Conservation (phyloP, 441 rosid genomes). For the Geranium incanum region DNA sequence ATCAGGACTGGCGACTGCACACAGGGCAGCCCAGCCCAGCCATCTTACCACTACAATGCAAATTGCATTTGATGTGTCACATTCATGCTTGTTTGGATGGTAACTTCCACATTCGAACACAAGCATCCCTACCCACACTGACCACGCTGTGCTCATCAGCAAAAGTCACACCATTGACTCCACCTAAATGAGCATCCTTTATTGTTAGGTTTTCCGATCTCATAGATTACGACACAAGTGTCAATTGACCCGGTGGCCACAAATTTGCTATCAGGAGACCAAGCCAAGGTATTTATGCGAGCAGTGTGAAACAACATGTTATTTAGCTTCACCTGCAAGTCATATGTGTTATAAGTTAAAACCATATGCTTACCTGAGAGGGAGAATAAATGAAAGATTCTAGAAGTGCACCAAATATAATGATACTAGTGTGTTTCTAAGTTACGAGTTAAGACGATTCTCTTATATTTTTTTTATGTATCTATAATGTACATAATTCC, state of each 20-base stretch:
- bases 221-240: slow-evolving; percentile 36
- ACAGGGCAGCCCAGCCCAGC: background rate
- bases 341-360: background rate
- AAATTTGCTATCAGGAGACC: slow-evolving; percentile 35
- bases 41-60: background rate
- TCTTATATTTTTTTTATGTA: too few species aligned
- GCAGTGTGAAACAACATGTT: slow-evolving; percentile 44
- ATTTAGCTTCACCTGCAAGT: slow-evolving; percentile 40
- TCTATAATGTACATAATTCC: too few species aligned
- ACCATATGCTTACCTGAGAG: background rate
- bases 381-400: background rate
- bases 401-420: background rate
- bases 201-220: slow-evolving; percentile 33
- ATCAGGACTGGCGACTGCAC: background rate
- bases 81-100: background rate
- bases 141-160: slow-evolving; percentile 27
- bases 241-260: slow-evolving; percentile 43
- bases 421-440: background rate
- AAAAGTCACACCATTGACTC: slow-evolving; percentile 39
- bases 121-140: slow-evolving; percentile 42
- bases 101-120: slow-evolving; percentile 34
- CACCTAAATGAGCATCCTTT: slow-evolving; percentile 40
- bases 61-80: background rate
- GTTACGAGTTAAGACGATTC: background rate
- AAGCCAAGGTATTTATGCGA: slow-evolving; percentile 38